Conservation (phyloP, 129 eudicot genomes). For the Apium graveolens region DNA sequence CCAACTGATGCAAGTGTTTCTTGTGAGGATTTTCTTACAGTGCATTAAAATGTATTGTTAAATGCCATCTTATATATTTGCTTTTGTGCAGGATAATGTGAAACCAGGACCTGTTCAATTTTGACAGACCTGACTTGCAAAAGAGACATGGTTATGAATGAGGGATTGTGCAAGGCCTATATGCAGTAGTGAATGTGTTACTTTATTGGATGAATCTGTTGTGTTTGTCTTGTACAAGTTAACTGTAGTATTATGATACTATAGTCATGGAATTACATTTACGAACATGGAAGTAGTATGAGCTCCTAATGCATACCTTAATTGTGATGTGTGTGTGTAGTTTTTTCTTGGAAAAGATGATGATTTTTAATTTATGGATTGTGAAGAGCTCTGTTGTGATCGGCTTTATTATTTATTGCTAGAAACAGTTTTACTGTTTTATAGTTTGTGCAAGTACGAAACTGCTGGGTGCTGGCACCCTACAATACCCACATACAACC, state of each 20-base stretch:
- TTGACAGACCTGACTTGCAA: background rate
- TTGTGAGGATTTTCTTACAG: background rate
- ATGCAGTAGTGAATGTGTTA: background rate
- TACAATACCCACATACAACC: background rate
- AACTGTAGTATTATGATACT: background rate
- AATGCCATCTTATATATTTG: background rate
- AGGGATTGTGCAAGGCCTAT: background rate
- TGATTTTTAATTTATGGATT: background rate
- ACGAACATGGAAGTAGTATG: background rate
- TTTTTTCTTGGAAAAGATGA: background rate
- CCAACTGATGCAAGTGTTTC: background rate
- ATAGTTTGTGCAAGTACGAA: background rate
- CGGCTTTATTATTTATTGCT: background rate
- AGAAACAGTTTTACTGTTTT: background rate
- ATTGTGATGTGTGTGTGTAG: background rate
- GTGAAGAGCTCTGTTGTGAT: background rate
- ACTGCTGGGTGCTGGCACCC: background rate
- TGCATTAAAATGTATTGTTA: background rate
- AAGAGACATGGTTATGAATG: background rate
- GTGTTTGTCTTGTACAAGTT: background rate
- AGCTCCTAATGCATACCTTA: slow-evolving; percentile 1
- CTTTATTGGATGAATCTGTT: background rate
- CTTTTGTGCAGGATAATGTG: background rate
- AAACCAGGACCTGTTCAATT: background rate
- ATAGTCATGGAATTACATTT: background rate